Conservation (phyloP, 139 green algal species). For the Limnomonas spitsbergensis region DNA sequence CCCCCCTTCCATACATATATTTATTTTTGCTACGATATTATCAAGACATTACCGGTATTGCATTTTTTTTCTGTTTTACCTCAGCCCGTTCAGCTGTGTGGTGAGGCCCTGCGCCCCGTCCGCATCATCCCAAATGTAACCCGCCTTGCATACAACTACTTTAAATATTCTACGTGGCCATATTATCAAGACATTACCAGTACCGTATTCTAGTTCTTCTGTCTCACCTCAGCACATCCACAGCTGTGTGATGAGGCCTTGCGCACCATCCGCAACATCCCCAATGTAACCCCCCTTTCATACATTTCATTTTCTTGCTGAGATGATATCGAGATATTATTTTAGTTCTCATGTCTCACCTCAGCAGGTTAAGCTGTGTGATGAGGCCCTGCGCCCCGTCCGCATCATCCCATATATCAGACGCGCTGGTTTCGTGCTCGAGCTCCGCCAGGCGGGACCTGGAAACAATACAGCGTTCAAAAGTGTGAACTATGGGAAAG, state of each 20-base stretch:
- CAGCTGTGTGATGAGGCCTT: not conserved
- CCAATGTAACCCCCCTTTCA: no score
- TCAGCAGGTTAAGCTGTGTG: not conserved
- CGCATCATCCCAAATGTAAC: not conserved
- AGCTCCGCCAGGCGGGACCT: not conserved
- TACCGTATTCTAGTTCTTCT: not conserved
- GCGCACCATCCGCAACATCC: not conserved
- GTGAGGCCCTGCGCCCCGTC: not conserved
- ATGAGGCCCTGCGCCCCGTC: not conserved
- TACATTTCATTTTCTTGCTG: no score
- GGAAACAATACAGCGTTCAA: not conserved
- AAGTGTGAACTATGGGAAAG: no score
- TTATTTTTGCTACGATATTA: no score
- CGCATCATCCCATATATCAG: not conserved
- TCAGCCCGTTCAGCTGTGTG: no score
- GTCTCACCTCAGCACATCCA: not conserved
- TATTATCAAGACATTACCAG: not conserved
- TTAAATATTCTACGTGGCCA: no score
- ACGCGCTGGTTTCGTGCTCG: not conserved
- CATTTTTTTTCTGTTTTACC: no score
- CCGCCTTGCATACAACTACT: no score
- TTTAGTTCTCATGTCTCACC: not conserved
- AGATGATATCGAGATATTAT: no score
- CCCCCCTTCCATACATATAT: no score
- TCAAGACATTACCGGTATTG: no score